Evolutionary conservation across 2,329 filamentous ascomycete species (phyloP).

Genomic region (Penicillium polonicum): DNA sequence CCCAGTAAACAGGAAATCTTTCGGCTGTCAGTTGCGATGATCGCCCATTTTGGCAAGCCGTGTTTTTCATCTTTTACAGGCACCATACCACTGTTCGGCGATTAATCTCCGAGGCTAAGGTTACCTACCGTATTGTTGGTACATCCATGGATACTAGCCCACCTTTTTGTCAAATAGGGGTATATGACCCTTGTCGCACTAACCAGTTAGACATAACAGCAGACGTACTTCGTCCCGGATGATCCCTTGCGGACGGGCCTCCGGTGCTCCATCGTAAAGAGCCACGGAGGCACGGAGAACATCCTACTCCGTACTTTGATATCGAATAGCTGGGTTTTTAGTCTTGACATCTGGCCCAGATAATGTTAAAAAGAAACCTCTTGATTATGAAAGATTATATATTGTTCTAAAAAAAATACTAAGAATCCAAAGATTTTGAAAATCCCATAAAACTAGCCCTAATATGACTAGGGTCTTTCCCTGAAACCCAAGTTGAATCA

Average conservation of each 20-base stretch:
- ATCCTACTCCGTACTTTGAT: background rate
- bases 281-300: background rate
- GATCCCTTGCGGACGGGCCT: background rate
- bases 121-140: background rate
- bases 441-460: too few relatives aligned
- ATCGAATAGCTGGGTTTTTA: background rate
- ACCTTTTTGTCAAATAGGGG: background rate
- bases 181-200: background rate
- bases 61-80: background rate
- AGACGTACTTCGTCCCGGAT: background rate
- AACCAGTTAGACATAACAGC: background rate
- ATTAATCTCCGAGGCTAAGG: background rate
- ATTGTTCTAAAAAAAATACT: too few relatives aligned
- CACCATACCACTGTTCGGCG: background rate
- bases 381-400: too few relatives aligned
- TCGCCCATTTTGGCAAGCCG: background rate
- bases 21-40: background rate
- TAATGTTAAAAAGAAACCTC: too few relatives aligned
- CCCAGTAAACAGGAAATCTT: background rate
- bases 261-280: constrained; percentile 5
- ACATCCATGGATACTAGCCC: background rate
- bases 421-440: too few relatives aligned
- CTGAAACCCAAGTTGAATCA: background rate
- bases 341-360: background rate
- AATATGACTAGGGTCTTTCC: too few relatives aligned